Evolutionary conservation across 805 yeast species (phyloP).

Genomic region (Isabelozyma heimii): DNA sequence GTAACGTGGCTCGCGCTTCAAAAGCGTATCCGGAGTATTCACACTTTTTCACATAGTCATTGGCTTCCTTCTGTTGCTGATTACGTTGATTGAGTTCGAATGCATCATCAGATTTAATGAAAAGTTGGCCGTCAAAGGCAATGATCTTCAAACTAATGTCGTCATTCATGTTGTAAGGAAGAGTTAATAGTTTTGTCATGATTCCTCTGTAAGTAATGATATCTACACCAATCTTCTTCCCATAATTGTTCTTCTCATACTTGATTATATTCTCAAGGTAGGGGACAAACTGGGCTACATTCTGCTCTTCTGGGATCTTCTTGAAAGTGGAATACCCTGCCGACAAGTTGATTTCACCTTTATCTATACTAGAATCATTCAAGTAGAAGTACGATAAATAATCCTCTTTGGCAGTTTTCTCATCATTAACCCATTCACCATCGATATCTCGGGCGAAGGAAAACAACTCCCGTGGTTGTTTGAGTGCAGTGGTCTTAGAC

Average conservation of each 20-base stretch:
- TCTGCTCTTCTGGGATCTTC: conserved; percentile 53
- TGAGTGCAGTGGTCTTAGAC: conserved; percentile 64
- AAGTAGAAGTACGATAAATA: conserved; percentile 70
- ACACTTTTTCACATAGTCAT: conserved; percentile 34
- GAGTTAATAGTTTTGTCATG: conserved; percentile 67
- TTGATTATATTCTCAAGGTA: conserved; percentile 53
- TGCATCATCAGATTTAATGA: conserved; percentile 52
- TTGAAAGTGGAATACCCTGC: conserved; percentile 63
- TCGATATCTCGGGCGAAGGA: conserved; percentile 61
- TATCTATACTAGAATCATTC: conserved; percentile 66
- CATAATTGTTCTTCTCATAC: conserved; percentile 49
- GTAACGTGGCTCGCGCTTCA: conserved; percentile 72
- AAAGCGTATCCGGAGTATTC: conserved; percentile 80
- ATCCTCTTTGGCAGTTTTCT: conserved; percentile 48
- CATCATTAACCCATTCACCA: conserved; percentile 39
- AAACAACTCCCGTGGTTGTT: conserved; percentile 84
- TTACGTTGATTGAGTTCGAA: conserved; percentile 29
- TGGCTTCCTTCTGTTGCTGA: conserved; percentile 15
- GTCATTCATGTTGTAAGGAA: conserved; percentile 60
- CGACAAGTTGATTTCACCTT: conserved; percentile 53
- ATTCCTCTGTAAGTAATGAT: conserved; percentile 84
- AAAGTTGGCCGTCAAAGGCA: conserved; percentile 72
- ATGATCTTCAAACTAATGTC: conserved; percentile 60
- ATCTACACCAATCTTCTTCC: conserved; percentile 53
- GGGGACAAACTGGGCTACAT: conserved; percentile 54